Evolutionary conservation across 176 grass and related monocot species (phyloP).

Genomic region (Rhynchospora breviuscula): DNA sequence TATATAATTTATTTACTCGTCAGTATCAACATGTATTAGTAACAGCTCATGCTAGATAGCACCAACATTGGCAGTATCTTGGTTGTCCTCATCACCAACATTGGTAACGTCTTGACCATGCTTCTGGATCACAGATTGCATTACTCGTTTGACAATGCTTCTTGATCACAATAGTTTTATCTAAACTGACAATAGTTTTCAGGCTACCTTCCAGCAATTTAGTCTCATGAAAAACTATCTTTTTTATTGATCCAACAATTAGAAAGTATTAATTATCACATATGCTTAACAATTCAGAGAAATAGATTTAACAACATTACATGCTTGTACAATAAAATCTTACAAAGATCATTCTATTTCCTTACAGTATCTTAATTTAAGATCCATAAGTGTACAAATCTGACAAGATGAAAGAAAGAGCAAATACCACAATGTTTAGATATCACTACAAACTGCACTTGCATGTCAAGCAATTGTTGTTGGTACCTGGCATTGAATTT

Average conservation of each 20-base stretch:
- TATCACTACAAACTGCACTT: not conserved
- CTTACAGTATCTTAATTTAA: not conserved
- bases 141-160: too few species aligned
- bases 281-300: not conserved
- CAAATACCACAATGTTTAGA: not conserved
- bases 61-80: too few species aligned
- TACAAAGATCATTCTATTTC: not conserved
- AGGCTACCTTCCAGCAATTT: too few species aligned
- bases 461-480: not conserved
- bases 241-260: not conserved
- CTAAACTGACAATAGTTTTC: too few species aligned
- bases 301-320: not conserved
- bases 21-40: too few species aligned
- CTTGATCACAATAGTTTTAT: too few species aligned
- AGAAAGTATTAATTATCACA: not conserved
- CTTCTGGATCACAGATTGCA: too few species aligned
- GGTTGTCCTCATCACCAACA: too few species aligned
- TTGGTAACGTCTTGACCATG: too few species aligned
- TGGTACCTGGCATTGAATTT: constrained; percentile 9
- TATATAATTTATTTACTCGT: too few species aligned
- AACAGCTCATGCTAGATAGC: too few species aligned
- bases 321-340: not conserved
- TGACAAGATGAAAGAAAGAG: not conserved
- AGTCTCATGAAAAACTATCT: too few species aligned
- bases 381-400: not conserved